Base-by-base conservation (phyloP, 2,329 filamentous ascomycete genomes). In the Ceratocystis diversiconidia region DNA sequence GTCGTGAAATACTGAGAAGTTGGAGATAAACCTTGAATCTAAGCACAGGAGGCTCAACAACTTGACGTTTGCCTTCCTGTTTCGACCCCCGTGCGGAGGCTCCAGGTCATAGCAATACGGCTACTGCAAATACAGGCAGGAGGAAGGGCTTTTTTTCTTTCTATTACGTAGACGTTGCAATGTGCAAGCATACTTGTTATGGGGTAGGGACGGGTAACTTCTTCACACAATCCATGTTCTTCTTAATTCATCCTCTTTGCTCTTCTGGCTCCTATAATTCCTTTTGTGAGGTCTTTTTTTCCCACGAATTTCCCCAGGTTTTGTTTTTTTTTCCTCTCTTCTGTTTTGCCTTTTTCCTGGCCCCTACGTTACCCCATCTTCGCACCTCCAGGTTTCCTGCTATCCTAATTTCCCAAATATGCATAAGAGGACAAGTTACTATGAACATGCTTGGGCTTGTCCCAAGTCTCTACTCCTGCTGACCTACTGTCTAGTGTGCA, bases 291-390 rank as follows among this genome's bases (percentile, higher is more conserved):
- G 55, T 48, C 36, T 41, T 7, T 10, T 48, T 48, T 19, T 43
- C 52, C 32, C 63, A 64, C 43, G 87, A 87, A 22, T 77, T 90
- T 2, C 87, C 88, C 0, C 87, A 90, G 72, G 85, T 89, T 52
- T 22, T 52, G 19, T 5, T 52, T 25, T 25, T 52, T 61, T 57
- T 57, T 3, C 22, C 22, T 25, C 22, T 25, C 22, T 25, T 25
- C 22, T 25, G 22, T 44, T 36, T n/a, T 52, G 12, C 17, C 22
- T 63, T 48, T 25, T 44, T 57, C 25, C 48, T 57, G 10, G 8
- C 32, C 28, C 62, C 10, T 55, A 41, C 22, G 48, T 19, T 66
- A 59, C 36, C 41, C 65, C 62, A 57, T 67, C 55, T 43, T 61
- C 28, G 6, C 52, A 32, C 52, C 52, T 28, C 52, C 28, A 57